These are phyloP conservation scores for Iberis pinnata DNA, from an alignment of 345 rosid genomes.

Conservation along the genomic window DNA sequence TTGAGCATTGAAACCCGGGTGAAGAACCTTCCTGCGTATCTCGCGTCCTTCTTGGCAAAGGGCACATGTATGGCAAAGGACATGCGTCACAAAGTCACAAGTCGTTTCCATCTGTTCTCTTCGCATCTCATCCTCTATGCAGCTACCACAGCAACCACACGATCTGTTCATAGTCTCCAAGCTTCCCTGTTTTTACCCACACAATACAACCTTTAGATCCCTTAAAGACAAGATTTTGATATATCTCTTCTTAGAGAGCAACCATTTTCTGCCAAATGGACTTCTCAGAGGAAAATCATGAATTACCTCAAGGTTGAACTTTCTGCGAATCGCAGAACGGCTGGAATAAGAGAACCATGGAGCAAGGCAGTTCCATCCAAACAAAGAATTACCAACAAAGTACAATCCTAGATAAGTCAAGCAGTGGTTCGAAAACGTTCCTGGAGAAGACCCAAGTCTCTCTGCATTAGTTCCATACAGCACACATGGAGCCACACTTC, in stretches of 20 bases:
- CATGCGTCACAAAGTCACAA: conserved; percentile 70
- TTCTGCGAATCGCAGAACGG: conserved; percentile 70
- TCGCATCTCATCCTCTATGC: conserved; percentile 58
- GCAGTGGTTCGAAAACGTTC: conserved; percentile 77
- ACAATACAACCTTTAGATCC: too few relatives aligned
- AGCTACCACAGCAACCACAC: conserved; percentile 77
- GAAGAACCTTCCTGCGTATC: conserved; percentile 76
- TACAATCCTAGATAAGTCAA: conserved; percentile 63
- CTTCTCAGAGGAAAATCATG: conserved; percentile 17
- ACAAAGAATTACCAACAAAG: conserved; percentile 55
- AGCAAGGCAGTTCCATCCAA: conserved; percentile 75
- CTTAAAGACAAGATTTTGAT: too few relatives aligned
- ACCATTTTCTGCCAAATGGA: too few relatives aligned
- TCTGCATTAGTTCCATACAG: conserved; percentile 83
- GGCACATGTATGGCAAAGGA: conserved; percentile 76
- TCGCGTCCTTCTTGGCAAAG: conserved; percentile 99
- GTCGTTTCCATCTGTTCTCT: conserved; percentile 66
- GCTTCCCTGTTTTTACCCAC: conserved; percentile 54
- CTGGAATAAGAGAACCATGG: conserved; percentile 75
- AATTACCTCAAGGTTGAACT: conserved; percentile 88
- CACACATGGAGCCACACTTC: conserved; percentile 82
- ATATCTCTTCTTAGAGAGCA: too few relatives aligned
- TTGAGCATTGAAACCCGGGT: conserved; percentile 75
- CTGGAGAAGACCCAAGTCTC: conserved; percentile 70
- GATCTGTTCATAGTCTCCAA: conserved; percentile 73